A percentile compares a stretch with the other conserved stretches of the same genome.
These are phyloP conservation scores for Inga oerstediana DNA, from an alignment of 306 rosid genomes.

Conservation along the genomic window DNA sequence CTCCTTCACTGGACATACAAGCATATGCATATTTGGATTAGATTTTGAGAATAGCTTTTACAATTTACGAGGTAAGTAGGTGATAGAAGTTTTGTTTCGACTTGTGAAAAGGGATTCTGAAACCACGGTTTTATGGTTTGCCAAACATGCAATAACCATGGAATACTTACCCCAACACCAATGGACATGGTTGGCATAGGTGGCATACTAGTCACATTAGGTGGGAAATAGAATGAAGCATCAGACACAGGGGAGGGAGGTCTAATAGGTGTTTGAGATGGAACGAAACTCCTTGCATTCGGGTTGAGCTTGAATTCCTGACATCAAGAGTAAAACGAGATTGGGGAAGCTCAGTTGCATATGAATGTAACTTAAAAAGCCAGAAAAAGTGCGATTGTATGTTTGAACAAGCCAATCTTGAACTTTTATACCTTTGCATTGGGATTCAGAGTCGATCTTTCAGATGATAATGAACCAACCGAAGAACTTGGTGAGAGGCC, in stretches of 20 bases:
- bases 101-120: no score
- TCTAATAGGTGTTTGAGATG: constrained; percentile 65
- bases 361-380: constrained; percentile 16
- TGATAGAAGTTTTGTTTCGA: no score
- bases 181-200: constrained; percentile 81
- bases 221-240: constrained; percentile 71
- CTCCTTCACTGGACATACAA: constrained; percentile 7
- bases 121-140: no score
- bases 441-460: constrained; percentile 79
- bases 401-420: constrained; percentile 5
- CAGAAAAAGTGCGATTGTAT: neutral
- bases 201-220: constrained; percentile 56
- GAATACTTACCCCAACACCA: constrained; percentile 77
- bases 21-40: neutral
- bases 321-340: constrained; percentile 21
- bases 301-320: constrained; percentile 97
- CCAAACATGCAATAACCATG: neutral
- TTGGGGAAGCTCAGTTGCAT: constrained; percentile 3
- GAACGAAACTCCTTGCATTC: constrained; percentile 88
- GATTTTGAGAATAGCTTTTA: no score
- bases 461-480: constrained; percentile 83
- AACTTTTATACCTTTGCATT: constrained; percentile 78
- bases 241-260: constrained; percentile 85
- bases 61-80: no score
- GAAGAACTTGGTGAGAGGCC: constrained; percentile 93